Percentiles rank a stretch among this genome's conserved stretches.
These are phyloP conservation scores for Nitzschia sp. DNA, from an alignment of 108 stramenopile genomes.

Conservation along the genomic window DNA sequence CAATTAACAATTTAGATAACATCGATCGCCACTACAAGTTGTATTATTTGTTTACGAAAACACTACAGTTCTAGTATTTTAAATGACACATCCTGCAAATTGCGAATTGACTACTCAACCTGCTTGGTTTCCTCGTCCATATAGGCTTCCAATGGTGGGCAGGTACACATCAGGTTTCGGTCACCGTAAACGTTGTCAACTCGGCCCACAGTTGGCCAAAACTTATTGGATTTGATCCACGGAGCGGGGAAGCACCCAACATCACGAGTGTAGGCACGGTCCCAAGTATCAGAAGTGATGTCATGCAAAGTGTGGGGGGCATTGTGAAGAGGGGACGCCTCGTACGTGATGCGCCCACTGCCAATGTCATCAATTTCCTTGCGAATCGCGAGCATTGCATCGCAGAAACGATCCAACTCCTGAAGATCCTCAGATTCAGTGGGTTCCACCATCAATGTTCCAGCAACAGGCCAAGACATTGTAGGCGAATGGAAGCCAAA, in stretches of 20 bases:
- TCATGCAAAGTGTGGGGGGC: slow-evolving; percentile 96
- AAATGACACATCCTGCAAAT: too few species aligned
- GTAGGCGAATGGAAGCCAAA: slow-evolving; percentile 99
- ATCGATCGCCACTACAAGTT: too few species aligned
- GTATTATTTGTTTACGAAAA: too few species aligned
- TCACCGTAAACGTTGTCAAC: slow-evolving; percentile 98
- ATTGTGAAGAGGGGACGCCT: slow-evolving; percentile 90
- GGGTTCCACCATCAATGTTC: slow-evolving; percentile 98
- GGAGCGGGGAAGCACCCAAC: slow-evolving; percentile 94
- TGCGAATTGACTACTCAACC: slow-evolving; percentile 44
- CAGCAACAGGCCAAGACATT: slow-evolving; percentile 99
- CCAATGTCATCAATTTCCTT: slow-evolving; percentile 97
- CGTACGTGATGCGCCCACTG: slow-evolving; percentile 77
- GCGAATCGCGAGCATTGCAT: slow-evolving; percentile 96
- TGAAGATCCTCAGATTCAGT: slow-evolving; percentile 97
- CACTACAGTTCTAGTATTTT: too few species aligned
- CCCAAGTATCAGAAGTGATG: slow-evolving; percentile 87
- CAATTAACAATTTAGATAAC: too few species aligned
- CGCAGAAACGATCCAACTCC: slow-evolving; percentile 96
- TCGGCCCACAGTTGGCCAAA: slow-evolving; percentile 97
- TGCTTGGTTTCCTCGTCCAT: slow-evolving; percentile 73
- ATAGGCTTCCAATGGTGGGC: slow-evolving; percentile 90
- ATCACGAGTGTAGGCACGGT: slow-evolving; percentile 84
- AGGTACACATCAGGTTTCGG: slow-evolving; percentile 95
- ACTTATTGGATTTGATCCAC: slow-evolving; percentile 93